Base-by-base conservation (phyloP, 2,329 filamentous ascomycete genomes). In the Aspergillus tamarii region DNA sequence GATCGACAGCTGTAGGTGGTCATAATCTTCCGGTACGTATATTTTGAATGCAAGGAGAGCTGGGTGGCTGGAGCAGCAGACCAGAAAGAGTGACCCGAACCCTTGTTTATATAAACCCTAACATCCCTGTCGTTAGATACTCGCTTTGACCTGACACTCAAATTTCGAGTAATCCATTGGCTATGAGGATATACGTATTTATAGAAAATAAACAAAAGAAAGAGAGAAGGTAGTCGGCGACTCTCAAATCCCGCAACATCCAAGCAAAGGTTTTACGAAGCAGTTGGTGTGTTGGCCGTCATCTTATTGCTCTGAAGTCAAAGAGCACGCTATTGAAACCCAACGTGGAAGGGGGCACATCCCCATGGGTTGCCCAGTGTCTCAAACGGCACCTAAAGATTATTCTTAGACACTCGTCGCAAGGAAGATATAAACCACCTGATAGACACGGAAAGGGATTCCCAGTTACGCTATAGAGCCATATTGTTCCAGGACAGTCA, bases 101-200 rank as follows among this genome's bases (percentile, higher is more conserved):
- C 26, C 28, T 52, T 11, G 26, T 52, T 52, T n/a, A 12, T 30
- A 30, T 52, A 36, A 36, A 10, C 52, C 52, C 52, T 55, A 19
- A 55, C 41, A 55, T 26, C 52, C 52, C 52, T 55, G 52, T 55
- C 36, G 52, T 26, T 39, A 19, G 32, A 28, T 55, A 28, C 9
- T 32, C 28, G 32, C 52, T 16, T 32, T 36, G 52, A 55, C 23
- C 5, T 8, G 6, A 32, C 52, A 12, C 32, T 9, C 32, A 11
- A n/a, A 39, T 55, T 36, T 21, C 52, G 36, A 54, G 41, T 26
- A 55, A 16, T 8, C 36, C 32, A 55, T 55, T 55, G 52, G 52
- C 30, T 41, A 36, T 8, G 11, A 23, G 14, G 6, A 12, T 8
- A 39, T 23, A 26, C 34, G 7, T 55, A 36, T 23, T 26, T 16